Conservation (phyloP, 805 yeast genomes). For the Sungouiella blattae region DNA sequence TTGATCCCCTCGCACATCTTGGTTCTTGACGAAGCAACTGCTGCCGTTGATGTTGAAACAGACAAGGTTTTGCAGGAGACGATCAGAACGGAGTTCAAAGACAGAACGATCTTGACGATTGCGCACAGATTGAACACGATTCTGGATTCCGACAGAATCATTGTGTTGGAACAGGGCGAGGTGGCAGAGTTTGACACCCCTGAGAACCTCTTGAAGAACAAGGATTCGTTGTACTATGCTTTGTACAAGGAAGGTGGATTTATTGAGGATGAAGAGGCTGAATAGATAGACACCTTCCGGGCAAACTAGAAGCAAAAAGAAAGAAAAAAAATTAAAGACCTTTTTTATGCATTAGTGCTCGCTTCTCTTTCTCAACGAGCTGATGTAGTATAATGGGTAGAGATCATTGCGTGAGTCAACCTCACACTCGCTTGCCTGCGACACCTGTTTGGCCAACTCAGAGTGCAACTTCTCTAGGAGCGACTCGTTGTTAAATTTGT, state of each 20-base stretch:
- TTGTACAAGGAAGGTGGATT: conserved; percentile 82
- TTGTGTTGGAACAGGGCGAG: conserved; percentile 71
- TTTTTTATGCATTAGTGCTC: conserved; percentile 48
- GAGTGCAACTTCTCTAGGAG: conserved; percentile 9
- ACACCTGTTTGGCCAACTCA: conserved; percentile 20
- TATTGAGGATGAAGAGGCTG: conserved; percentile 19
- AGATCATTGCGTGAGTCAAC: conserved; percentile 35
- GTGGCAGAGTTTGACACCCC: conserved; percentile 79
- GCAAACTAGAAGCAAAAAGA: not conserved
- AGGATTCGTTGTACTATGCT: conserved; percentile 70
- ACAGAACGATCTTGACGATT: conserved; percentile 76
- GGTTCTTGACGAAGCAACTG: conserved; percentile 83
- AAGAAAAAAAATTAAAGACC: not conserved
- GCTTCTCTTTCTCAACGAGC: conserved; percentile 57
- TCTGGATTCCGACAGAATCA: conserved; percentile 73
- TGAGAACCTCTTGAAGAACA: conserved; percentile 57
- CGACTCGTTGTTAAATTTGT: conserved; percentile 19
- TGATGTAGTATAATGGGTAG: conserved; percentile 48
- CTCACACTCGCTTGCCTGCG: conserved; percentile 26
- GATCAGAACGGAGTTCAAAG: conserved; percentile 68
- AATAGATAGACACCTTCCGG: no score
- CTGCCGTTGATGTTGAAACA: conserved; percentile 85
- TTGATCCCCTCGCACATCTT: conserved; percentile 57
- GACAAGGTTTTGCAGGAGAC: conserved; percentile 76
- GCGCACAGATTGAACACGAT: conserved; percentile 84